Base-by-base conservation (phyloP, 805 yeast species). In the Candida coquimbonensis region DNA sequence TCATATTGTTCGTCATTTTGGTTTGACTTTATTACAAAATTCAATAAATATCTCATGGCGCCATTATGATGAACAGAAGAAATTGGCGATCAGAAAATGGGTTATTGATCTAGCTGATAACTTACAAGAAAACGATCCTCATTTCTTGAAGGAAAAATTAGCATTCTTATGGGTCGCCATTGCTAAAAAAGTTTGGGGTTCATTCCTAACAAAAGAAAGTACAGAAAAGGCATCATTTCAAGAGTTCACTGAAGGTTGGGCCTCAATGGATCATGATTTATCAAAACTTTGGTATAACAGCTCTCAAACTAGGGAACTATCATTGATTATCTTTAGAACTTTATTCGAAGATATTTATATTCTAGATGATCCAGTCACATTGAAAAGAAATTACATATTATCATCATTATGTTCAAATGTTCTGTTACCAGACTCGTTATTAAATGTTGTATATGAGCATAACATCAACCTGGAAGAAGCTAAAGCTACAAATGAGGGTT, bases 121-220 rank as follows among this genome's bases (percentile, higher is more conserved):
- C 41, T 76, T 83, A 1, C 59, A 71, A 7, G 66, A 67, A n/a
- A 63, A 66, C 24, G 97, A 91, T 61, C 96, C 98, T 7, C 91
- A 88, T 62, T 95, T 83, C 57, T 72, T 93, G 46, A 87, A 83
- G 58, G 98, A 90, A 60, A 93, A 93, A 64, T 60, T 90, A 36
- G 95, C 97, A 13, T 83, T 78, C 52, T 66, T 93, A 25, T 90
- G 98, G 97, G 96, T 87, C 0, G 83, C 86, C 37, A 70, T 93
- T 8, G 95, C 96, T 11, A 93, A 93, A 59, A 74, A 96, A 47
- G 74, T 81, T 29, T 93, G 99, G 99, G 96, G 97, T 16, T 70
- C 77, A 35, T 80, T 76, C 49, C 64, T 85, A n/a, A 72, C 64
- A 11, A 45, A 51, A 3, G 57, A 55, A 32, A 67, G 61, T 19